Evolutionary conservation across 345 rosid genomes (phyloP), one percentile per base, ranked within the genome.

Genomic region (Aquilaria yunnanensis): DNA sequence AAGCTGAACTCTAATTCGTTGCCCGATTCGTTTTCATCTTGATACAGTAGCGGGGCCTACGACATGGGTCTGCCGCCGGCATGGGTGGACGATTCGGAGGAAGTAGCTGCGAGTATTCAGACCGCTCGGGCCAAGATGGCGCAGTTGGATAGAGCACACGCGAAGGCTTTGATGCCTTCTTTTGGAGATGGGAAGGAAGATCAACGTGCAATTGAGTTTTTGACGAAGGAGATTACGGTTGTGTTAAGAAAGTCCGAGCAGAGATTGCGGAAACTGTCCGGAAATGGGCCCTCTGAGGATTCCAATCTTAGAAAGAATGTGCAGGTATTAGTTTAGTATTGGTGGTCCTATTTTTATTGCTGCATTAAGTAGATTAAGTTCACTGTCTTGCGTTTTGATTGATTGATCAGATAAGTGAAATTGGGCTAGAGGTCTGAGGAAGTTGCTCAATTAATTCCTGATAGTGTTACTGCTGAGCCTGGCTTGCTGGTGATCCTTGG

Each of bases 41-140:
- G 9, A n/a, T 77, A 80, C 86, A 83, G 91, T 74, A 77, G 77
- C 34, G 96, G 81, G 72, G 96, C 85, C 6, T 74, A 77, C 60
- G 78, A 90, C 46, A 78, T 86, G 55, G 89, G 97, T 73, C 67
- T 91, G 16, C 97, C 97, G 50, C 97, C 96, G 54, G 86, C 81
- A 69, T 91, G 97, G 97, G 93, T 91, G 47, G 89, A 86, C 23
- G 84, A 84, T 63, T 85, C 93, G 2, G 96, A 88, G 78, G 97
- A 86, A 72, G 80, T 91, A 70, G 80, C 86, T 5, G 77, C 64
- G 60, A 81, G 86, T 69, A 82, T 88, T 72, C 96, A 88, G 12
- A 82, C 75, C 13, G 89, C 88, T 32, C 68, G 81, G 56, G 72
- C 72, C 29, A 88, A 84, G 80, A 86, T 88, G 93, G 74, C 70